These are phyloP conservation scores for Sporothrix brasiliensis DNA, from an alignment of 2,329 filamentous ascomycete genomes.

Conservation along the genomic window DNA sequence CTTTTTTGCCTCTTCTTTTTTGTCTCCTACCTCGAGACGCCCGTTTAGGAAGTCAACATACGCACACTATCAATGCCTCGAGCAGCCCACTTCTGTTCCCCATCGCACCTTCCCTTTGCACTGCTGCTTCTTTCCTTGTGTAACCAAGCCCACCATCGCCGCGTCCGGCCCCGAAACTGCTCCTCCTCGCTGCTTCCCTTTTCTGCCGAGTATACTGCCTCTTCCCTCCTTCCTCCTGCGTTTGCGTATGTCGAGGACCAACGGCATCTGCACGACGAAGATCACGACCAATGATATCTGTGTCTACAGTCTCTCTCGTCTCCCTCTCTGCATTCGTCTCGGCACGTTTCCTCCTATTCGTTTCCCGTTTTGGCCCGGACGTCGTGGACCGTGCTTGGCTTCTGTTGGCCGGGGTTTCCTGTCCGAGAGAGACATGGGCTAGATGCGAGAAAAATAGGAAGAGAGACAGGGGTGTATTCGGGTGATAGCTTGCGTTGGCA, in stretches of 20 bases:
- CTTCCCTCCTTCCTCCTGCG: background rate
- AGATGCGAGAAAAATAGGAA: background rate
- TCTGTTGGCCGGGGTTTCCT: background rate
- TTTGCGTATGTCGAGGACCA: background rate
- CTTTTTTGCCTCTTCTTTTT: background rate
- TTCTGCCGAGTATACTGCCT: background rate
- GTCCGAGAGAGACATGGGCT: background rate
- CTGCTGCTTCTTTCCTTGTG: background rate
- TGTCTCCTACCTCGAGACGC: background rate
- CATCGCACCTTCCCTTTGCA: background rate
- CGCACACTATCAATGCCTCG: background rate
- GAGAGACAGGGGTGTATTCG: background rate
- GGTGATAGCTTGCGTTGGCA: background rate
- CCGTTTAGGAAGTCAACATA: conserved; percentile 9
- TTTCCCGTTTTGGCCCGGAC: background rate
- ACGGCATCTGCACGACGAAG: background rate
- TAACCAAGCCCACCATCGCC: background rate
- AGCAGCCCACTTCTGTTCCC: background rate
- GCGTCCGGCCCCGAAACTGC: background rate
- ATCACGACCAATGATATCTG: background rate
- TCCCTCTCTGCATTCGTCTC: background rate
- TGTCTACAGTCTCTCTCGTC: background rate
- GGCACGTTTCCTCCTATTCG: background rate
- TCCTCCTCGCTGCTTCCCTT: background rate
- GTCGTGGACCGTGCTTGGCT: background rate